These are phyloP conservation scores for Coemansia sp. DNA, from an alignment of 192 early-diverging fungal genomes.

Conservation along the genomic window DNA sequence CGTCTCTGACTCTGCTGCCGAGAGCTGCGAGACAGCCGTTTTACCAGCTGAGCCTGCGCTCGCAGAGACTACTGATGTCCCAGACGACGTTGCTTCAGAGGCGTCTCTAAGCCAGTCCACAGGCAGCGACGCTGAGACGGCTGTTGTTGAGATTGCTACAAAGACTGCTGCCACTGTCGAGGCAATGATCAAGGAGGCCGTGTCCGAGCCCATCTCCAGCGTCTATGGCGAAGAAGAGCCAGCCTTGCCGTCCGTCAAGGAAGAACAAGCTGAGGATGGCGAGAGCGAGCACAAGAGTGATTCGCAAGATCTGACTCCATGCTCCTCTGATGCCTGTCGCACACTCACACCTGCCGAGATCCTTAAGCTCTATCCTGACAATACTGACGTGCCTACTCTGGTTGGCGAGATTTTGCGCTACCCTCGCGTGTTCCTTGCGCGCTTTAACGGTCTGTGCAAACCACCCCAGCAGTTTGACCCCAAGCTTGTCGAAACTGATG, in stretches of 20 bases:
- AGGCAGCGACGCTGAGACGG: slow-evolving; percentile 4
- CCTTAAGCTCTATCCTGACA: slow-evolving; percentile 55
- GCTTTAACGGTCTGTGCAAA: slow-evolving; percentile 67
- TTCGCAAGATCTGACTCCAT: slow-evolving; percentile 4
- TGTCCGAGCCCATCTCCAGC: slow-evolving; percentile 18
- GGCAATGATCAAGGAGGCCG: not conserved
- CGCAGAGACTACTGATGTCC: not conserved
- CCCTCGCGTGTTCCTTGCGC: slow-evolving; percentile 73
- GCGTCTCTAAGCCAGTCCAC: not conserved
- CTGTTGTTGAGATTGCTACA: slow-evolving; percentile 8
- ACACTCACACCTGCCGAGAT: slow-evolving; percentile 43
- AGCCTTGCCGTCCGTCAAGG: slow-evolving; percentile 5
- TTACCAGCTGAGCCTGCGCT: not conserved
- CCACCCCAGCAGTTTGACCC: slow-evolving; percentile 58
- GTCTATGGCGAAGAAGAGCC: slow-evolving; percentile 3
- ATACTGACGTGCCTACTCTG: slow-evolving; percentile 44
- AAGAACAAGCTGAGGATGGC: not conserved
- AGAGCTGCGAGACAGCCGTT: not conserved
- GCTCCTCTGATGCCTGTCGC: slow-evolving; percentile 25
- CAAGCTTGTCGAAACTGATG: slow-evolving; percentile 47
- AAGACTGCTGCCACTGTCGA: not conserved
- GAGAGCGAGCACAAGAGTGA: not conserved
- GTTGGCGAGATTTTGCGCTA: slow-evolving; percentile 68
- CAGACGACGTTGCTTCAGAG: not conserved
- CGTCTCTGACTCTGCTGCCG: not conserved